Percentiles rank a stretch among this genome's conserved stretches.
These are phyloP conservation scores for Croton laevigatus DNA, from an alignment of 441 rosid species.

Conservation along the genomic window DNA sequence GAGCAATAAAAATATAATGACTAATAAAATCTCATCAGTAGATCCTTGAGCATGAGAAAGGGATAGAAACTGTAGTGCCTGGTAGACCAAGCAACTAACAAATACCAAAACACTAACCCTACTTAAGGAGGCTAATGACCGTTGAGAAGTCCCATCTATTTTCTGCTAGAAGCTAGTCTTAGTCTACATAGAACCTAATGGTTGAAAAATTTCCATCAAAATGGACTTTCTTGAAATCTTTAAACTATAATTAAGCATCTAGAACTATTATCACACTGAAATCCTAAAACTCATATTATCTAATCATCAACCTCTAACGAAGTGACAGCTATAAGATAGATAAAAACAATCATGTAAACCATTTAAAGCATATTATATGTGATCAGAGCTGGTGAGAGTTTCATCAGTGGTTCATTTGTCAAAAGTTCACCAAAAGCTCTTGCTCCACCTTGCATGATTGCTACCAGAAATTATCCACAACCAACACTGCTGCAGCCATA, in stretches of 20 bases:
- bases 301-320: constrained; percentile 2
- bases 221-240: not conserved
- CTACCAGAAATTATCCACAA: constrained; percentile 18
- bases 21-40: not conserved
- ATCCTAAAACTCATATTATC: not conserved
- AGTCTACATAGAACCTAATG: not conserved
- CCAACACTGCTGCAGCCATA: constrained; percentile 2
- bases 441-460: not conserved
- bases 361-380: not conserved
- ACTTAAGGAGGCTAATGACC: not conserved
- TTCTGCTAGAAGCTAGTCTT: not conserved
- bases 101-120: not conserved
- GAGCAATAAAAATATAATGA: not conserved
- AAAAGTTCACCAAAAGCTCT: constrained; percentile 4
- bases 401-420: constrained; percentile 3
- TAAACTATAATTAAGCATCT: not conserved
- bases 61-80: not conserved
- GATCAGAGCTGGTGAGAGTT: not conserved
- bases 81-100: not conserved
- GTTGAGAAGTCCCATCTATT: not conserved
- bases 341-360: not conserved
- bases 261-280: not conserved
- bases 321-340: not conserved
- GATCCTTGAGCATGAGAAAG: not conserved
- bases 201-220: not conserved